A percentile compares a stretch with the other conserved stretches of the same genome.
These are phyloP conservation scores for Cercophora newfieldiana DNA, from an alignment of 495 filamentous ascomycete genomes.

Conservation along the genomic window DNA sequence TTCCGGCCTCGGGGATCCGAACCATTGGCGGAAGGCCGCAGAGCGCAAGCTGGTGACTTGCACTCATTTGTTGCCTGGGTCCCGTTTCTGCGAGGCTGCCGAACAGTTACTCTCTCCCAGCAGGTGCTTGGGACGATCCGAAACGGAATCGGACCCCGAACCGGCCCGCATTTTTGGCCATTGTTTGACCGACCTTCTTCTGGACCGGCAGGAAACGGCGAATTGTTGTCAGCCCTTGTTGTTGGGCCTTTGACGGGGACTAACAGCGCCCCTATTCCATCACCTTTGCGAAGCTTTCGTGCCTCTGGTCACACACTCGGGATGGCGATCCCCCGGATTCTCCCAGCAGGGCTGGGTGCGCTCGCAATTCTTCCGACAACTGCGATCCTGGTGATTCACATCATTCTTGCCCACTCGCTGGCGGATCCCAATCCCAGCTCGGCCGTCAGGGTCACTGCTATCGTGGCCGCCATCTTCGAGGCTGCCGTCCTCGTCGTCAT, in stretches of 20 bases:
- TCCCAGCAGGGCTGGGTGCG: constrained; percentile 40
- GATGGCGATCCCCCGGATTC: constrained; percentile 38
- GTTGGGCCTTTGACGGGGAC: background rate
- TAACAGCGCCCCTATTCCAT: constrained; percentile 13
- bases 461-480: constrained; percentile 40
- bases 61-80: constrained; percentile 8
- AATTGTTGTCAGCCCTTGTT: background rate
- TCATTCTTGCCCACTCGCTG: constrained; percentile 41
- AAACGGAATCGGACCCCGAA: background rate
- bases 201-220: constrained; percentile 5
- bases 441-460: constrained; percentile 35
- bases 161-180: background rate
- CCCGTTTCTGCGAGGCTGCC: constrained; percentile 24
- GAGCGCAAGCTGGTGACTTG: constrained; percentile 23
- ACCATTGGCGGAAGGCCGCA: constrained; percentile 4
- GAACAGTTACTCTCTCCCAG: background rate
- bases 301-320: background rate
- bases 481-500: constrained; percentile 34
- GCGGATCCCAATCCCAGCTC: constrained; percentile 25
- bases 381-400: constrained; percentile 40
- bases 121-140: constrained; percentile 6
- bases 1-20: background rate
- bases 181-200: constrained; percentile 7
- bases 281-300: background rate
- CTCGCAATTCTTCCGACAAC: constrained; percentile 42